Evolutionary conservation across 2,329 filamentous ascomycete species (phyloP), one percentile per base, ranked within the genome.

Genomic region (Cryphonectria radicalis): DNA sequence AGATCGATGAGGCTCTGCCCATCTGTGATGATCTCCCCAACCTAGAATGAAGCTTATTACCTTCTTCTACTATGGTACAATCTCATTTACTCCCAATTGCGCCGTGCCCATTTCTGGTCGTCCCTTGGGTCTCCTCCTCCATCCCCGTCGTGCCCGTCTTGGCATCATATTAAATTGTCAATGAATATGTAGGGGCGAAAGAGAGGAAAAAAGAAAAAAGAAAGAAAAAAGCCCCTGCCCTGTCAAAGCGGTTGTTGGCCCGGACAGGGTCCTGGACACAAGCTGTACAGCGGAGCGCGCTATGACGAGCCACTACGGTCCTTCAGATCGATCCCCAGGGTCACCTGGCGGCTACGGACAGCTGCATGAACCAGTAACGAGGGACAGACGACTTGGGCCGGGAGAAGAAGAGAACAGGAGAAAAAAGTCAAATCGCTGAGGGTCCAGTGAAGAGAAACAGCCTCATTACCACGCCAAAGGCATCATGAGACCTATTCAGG

Each of bases 1-100:
- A 65, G 42, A 62, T 64, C 64, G 32, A 70, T 72, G 71, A 69
- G 71, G 71, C 71, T 72, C 71, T 72, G 71, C 60, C 55, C 40
- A n/a, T 37, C 43, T 50, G 22, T 67, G 65, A 70, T 72, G 68
- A 67, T 70, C 64, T 63, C 66, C 28, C 37, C 37, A 37, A 67
- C 65, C 32, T 46, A 46, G 62, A 64, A 19, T 46, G 37, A 46
- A 64, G 32, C 40, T 64, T 25, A 64, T n/a, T 40, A 35, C 59
- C 32, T 62, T 62, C 10, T 32, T 62, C 10, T 32, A 59, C 55
- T 50, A 50, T 50, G 22, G 46, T 50, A 11, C 7, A 7, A 50
- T 10, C n/a, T n/a, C 46, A 50, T 8, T 22, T 50, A 50, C 19
- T n/a, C n/a, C 22, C 19, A n/a, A 10, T 50, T 7, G 32, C 46